These are phyloP conservation scores for Ramalina intermedia DNA, from an alignment of 495 filamentous ascomycete species.

Conservation along the genomic window DNA sequence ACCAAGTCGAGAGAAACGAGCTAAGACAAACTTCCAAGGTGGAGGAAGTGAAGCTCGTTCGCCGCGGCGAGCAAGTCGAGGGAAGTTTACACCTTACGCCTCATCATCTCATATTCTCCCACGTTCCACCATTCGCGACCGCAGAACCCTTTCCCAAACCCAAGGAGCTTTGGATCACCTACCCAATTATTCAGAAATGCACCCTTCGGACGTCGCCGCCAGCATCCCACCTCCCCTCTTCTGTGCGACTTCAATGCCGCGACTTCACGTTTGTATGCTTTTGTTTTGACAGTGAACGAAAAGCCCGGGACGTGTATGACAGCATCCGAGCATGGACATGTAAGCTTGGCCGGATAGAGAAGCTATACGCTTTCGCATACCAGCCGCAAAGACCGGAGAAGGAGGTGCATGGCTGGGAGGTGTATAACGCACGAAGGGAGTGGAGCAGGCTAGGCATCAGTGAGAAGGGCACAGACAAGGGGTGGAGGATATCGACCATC, in stretches of 20 bases:
- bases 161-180: conserved; percentile 85
- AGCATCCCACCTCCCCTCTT: conserved; percentile 56
- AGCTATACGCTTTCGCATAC: conserved; percentile 83
- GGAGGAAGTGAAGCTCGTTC: conserved; percentile 49
- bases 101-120: conserved; percentile 51
- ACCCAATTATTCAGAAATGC: conserved; percentile 73
- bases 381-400: conserved; percentile 58
- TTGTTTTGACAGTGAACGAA: conserved; percentile 61
- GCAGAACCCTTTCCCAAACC: conserved; percentile 31
- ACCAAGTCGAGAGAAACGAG: not conserved
- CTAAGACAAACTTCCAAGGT: conserved; percentile 29
- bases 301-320: conserved; percentile 77
- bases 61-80: conserved; percentile 43
- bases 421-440: conserved; percentile 78
- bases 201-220: conserved; percentile 56
- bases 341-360: conserved; percentile 69
- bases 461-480: conserved; percentile 53
- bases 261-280: conserved; percentile 91
- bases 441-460: conserved; percentile 69
- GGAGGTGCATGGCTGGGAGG: conserved; percentile 63
- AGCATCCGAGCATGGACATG: conserved; percentile 73
- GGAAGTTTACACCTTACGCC: conserved; percentile 50
- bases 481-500: conserved; percentile 84
- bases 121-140: conserved; percentile 23
- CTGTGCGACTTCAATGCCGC: conserved; percentile 75